phyloP scores from a whole-genome alignment of 2,329 filamentous ascomycete genomes.

The Pseudocercospora ulei region DNA sequence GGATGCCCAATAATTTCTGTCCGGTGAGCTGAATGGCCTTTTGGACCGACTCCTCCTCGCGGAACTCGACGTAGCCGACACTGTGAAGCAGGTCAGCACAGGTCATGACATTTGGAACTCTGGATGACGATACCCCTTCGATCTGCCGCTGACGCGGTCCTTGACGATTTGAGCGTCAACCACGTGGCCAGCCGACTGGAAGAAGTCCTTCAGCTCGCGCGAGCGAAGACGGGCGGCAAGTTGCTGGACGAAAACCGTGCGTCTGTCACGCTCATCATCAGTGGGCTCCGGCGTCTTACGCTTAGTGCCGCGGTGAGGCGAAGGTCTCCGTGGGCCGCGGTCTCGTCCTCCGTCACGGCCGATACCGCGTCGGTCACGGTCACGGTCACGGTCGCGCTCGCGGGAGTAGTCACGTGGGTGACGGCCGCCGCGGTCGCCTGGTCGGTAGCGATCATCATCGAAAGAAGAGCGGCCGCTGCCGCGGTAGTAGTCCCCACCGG shows the following conservation, averaged over 20 bases:
- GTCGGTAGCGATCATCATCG: constrained; percentile 35
- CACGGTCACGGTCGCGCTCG: constrained; percentile 27
- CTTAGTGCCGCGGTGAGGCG: constrained; percentile 38
- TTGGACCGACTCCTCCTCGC: constrained; percentile 83
- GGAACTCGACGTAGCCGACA: constrained; percentile 99
- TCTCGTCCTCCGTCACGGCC: constrained; percentile 40
- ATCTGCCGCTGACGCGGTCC: constrained; percentile 89
- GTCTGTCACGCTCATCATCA: constrained; percentile 90
- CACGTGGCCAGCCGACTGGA: constrained; percentile 86
- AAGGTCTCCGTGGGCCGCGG: constrained; percentile 34
- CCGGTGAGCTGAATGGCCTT: constrained; percentile 95
- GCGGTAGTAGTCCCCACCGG: constrained; percentile 36
- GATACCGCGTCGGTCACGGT: constrained; percentile 59
- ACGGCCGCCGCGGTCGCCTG: constrained; percentile 45
- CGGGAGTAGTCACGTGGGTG: constrained; percentile 45
- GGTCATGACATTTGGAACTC: constrained; percentile 1
- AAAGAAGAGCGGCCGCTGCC: constrained; percentile 32
- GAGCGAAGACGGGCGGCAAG: constrained; percentile 87
- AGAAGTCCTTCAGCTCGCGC: constrained; percentile 86
- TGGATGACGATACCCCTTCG: constrained; percentile 67
- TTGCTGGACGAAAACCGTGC: constrained; percentile 97
- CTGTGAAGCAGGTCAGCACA: constrained; percentile 46
- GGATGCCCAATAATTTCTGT: constrained; percentile 95
- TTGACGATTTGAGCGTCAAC: constrained; percentile 98
- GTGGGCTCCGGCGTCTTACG: constrained; percentile 57